phyloP scores from a whole-genome alignment of 768 basidiomycete genomes.

The Collybiopsis confluens region DNA sequence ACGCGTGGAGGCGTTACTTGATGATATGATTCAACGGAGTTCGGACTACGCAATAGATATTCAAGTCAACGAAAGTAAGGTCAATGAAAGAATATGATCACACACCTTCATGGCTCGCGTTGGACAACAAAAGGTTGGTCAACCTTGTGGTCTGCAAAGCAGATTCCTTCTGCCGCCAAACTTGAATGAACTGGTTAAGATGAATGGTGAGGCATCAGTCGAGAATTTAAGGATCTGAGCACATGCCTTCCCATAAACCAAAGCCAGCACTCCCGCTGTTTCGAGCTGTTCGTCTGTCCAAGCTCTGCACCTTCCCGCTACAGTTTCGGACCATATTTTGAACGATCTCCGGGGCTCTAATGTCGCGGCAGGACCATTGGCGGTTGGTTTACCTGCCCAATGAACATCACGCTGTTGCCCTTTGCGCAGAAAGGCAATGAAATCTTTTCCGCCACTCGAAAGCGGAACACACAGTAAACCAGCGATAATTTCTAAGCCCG shows the following conservation, averaged over 20 bases:
- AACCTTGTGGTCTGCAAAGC: conserved; percentile 69
- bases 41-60: conserved; percentile 43
- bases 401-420: conserved; percentile 67
- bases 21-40: conserved; percentile 82
- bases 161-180: conserved; percentile 79
- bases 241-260: conserved; percentile 71
- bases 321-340: conserved; percentile 73
- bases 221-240: not conserved
- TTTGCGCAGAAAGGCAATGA: conserved; percentile 76
- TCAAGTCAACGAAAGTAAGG: too few species aligned
- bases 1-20: conserved; percentile 38
- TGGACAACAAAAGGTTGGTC: conserved; percentile 70
- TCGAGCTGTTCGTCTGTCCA: conserved; percentile 86
- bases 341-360: conserved; percentile 80
- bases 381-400: conserved; percentile 67
- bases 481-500: conserved; percentile 59
- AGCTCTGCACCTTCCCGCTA: conserved; percentile 59
- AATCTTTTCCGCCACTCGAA: conserved; percentile 69
- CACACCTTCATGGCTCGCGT: conserved; percentile 79
- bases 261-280: conserved; percentile 72
- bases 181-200: conserved; percentile 68
- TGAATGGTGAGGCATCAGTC: not conserved
- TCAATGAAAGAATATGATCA: too few species aligned
- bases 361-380: conserved; percentile 23
- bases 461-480: conserved; percentile 75